Evolutionary conservation across 2,329 filamentous ascomycete genomes (phyloP).

Genomic region (Colletotrichum sp.): DNA sequence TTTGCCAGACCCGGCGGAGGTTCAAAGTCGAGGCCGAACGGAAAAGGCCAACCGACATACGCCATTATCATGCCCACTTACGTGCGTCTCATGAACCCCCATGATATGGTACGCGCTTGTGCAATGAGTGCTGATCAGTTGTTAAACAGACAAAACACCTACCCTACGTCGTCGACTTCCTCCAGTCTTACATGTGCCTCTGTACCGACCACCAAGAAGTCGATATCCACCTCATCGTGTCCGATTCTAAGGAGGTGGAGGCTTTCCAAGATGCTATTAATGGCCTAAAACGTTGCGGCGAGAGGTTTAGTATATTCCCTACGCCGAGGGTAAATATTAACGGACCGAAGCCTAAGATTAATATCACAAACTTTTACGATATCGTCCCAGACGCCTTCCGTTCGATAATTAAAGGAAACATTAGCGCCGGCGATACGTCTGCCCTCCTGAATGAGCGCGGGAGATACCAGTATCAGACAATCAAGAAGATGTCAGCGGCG

Average conservation of each 20-base stretch:
- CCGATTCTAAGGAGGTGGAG: neutral
- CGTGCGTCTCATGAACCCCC: neutral
- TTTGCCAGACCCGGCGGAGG: neutral
- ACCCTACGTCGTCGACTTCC: neutral
- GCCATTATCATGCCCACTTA: constrained; percentile 1
- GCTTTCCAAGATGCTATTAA: neutral
- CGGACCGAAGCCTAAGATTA: neutral
- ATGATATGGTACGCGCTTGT: neutral
- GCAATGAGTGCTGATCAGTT: neutral
- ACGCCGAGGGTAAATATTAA: neutral
- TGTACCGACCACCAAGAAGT: constrained; percentile 7
- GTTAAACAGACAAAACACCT: neutral
- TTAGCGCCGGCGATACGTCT: neutral
- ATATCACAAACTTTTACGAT: constrained; percentile 5
- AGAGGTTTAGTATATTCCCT: neutral
- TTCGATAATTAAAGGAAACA: neutral
- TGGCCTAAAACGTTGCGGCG: neutral
- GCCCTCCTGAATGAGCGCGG: neutral
- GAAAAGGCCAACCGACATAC: neutral
- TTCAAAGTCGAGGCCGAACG: neutral
- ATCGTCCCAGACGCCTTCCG: neutral
- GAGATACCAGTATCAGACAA: constrained; percentile 6
- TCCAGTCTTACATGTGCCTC: constrained; percentile 9
- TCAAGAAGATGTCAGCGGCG: constrained; percentile 11
- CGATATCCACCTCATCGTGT: neutral